Base-by-base conservation (phyloP, 2,329 filamentous ascomycete genomes). In the Cladosporium cucumerinum region DNA sequence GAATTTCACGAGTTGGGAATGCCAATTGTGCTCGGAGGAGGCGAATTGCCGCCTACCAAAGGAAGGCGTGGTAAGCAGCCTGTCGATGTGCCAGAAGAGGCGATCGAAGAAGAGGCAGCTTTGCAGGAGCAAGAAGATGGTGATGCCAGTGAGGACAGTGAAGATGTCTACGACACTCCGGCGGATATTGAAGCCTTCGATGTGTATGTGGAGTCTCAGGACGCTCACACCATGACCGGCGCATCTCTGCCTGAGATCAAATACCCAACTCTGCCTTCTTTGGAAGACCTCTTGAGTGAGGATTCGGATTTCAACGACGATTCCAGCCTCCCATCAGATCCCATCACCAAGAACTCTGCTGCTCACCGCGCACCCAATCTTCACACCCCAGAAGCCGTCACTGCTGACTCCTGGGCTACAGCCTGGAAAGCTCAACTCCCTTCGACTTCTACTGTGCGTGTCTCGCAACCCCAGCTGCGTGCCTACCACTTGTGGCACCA, bases 401-500 rank as follows among this genome's bases (percentile, higher is more conserved):
- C 32, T 16, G 70, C 68, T 14, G 63, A 70, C 16, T 43, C 59
- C n/a, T 72, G 70, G 70, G 34, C 68, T 1, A 26, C 49, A 16
- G 39, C 46, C 16, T 69, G 63, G 58, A 66, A 65, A 12, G 25
- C 65, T 10, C 51, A 57, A 1, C 59, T 60, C 18, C 63, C 66
- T 10, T 21, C 62, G 12, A 63, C 66, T 39, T 61, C 60, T 55
- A 65, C 36, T 7, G 49, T 63, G 12, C 57, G 63, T 25, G 63
- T 39, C 30, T 43, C 64, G n/a, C 32, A 43, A 18, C 61, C 39
- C 30, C 61, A 64, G 61, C 62, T 73, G 54, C 82, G 86, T 16
- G 81, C 86, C 1, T 91, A 90, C 70, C 85, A 83, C 68, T 75
- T 92, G 23, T 92, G 89, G 89, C 79, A 87, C 63, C 82, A 86